A percentile compares a stretch with the other conserved stretches of the same genome.
Evolutionary conservation across 177 flowering plant species (phyloP).

Genomic region (Vitis hybrid): DNA sequence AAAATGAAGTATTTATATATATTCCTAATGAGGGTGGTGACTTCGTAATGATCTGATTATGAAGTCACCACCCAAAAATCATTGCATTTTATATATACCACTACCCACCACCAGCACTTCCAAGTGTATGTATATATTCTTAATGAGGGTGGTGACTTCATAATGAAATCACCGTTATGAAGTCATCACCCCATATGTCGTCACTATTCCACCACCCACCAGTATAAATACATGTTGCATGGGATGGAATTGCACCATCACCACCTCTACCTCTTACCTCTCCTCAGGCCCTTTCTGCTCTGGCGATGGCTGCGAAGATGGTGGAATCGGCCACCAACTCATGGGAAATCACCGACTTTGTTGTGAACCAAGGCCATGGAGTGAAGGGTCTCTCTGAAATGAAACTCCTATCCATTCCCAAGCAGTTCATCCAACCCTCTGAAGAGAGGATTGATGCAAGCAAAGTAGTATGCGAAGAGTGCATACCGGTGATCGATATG

Average conservation of each 20-base stretch:
- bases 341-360: conserved; percentile 23
- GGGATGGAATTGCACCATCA: not conserved
- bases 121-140: no score
- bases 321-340: conserved; percentile 6
- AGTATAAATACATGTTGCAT: not conserved
- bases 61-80: no score
- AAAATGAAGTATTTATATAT: no score
- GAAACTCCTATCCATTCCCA: conserved; percentile 22
- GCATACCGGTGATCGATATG: conserved; percentile 38
- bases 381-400: conserved; percentile 33
- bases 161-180: no score
- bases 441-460: conserved; percentile 18
- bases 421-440: conserved; percentile 30
- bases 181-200: no score
- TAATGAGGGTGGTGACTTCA: no score
- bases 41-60: no score
- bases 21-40: no score
- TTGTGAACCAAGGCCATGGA: conserved; percentile 31
- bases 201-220: no score
- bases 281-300: not conserved
- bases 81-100: no score
- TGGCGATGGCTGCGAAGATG: conserved; percentile 18
- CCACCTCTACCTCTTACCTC: not conserved
- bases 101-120: no score
- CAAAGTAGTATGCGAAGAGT: conserved; percentile 11